phyloP scores from a whole-genome alignment of 306 rosid species.

The Senna tora region DNA sequence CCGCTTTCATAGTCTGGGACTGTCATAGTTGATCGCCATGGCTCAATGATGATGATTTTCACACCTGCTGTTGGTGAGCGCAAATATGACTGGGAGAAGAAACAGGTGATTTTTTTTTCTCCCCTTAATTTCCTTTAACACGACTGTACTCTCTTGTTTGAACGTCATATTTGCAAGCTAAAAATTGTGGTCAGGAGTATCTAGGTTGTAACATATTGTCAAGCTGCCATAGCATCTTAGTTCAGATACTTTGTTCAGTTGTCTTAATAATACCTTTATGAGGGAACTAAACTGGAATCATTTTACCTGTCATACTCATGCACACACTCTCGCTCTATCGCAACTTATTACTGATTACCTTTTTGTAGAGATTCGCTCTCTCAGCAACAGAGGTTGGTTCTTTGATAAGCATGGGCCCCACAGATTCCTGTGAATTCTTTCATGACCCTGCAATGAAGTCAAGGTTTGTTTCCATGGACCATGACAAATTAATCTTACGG shows the following conservation, averaged over 20 bases:
- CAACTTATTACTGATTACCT: slow-evolving; percentile 25
- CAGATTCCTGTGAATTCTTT: slow-evolving; percentile 87
- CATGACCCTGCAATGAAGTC: slow-evolving; percentile 90
- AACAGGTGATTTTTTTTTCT: slow-evolving; percentile 41
- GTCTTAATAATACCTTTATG: background rate
- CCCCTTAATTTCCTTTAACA: background rate
- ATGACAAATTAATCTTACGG: background rate
- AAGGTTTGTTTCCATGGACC: slow-evolving; percentile 57
- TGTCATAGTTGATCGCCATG: slow-evolving; percentile 62
- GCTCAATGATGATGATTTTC: slow-evolving; percentile 55
- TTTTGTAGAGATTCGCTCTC: slow-evolving; percentile 72
- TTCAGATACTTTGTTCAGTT: slow-evolving; percentile 12
- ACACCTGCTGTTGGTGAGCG: slow-evolving; percentile 60
- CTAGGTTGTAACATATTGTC: slow-evolving; percentile 23
- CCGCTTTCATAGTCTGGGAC: slow-evolving; percentile 55
- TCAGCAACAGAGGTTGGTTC: slow-evolving; percentile 87
- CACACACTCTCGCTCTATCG: slow-evolving; percentile 7
- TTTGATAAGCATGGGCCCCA: slow-evolving; percentile 77
- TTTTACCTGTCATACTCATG: slow-evolving; percentile 1
- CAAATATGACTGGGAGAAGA: slow-evolving; percentile 59
- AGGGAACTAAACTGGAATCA: slow-evolving; percentile 32
- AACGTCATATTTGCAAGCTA: background rate
- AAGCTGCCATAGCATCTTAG: background rate
- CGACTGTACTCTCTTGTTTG: background rate
- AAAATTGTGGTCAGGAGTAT: slow-evolving; percentile 18